Percentiles rank a stretch among this genome's conserved stretches.
phyloP scores from a whole-genome alignment of 2,329 filamentous ascomycete genomes.

The Cladophialophora immunda region DNA sequence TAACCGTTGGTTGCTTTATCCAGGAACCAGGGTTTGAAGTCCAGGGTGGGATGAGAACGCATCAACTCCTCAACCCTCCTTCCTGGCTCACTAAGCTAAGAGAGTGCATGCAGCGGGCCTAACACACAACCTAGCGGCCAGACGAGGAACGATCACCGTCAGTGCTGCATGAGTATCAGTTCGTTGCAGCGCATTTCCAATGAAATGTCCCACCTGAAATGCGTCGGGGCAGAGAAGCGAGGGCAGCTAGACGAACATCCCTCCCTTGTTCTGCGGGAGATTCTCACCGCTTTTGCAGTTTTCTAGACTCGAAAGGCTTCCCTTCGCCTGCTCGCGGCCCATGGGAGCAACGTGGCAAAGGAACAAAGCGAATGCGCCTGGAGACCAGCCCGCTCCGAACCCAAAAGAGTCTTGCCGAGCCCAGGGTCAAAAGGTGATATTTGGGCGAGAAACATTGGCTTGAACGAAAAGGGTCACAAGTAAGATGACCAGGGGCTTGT shows the following conservation, averaged over 20 bases:
- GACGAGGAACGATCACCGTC: background rate
- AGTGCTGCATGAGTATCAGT: background rate
- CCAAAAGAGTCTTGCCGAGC: background rate
- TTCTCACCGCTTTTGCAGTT: slow-evolving; percentile 15
- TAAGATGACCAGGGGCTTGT: background rate
- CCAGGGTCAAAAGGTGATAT: background rate
- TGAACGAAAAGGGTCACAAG: background rate
- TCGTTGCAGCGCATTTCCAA: slow-evolving; percentile 2
- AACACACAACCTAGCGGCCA: slow-evolving; percentile 1
- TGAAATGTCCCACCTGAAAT: background rate
- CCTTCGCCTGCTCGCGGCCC: slow-evolving; percentile 2
- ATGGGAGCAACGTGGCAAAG: slow-evolving; percentile 10
- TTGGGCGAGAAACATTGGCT: background rate
- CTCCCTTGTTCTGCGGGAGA: slow-evolving; percentile 5
- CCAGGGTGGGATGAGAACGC: background rate
- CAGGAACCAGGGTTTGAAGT: slow-evolving; percentile 5
- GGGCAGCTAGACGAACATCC: background rate
- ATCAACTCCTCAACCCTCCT: background rate
- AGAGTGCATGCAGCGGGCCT: background rate
- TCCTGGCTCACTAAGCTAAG: slow-evolving; percentile 1
- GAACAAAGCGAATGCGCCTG: slow-evolving; percentile 4
- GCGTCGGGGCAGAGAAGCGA: background rate
- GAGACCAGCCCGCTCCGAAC: background rate
- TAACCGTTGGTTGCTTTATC: slow-evolving; percentile 6
- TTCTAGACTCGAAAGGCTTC: slow-evolving; percentile 12